Evolutionary conservation across 768 basidiomycete genomes (phyloP), one percentile per base, ranked within the genome.

Genomic region (Hygrocybe coccinea): DNA sequence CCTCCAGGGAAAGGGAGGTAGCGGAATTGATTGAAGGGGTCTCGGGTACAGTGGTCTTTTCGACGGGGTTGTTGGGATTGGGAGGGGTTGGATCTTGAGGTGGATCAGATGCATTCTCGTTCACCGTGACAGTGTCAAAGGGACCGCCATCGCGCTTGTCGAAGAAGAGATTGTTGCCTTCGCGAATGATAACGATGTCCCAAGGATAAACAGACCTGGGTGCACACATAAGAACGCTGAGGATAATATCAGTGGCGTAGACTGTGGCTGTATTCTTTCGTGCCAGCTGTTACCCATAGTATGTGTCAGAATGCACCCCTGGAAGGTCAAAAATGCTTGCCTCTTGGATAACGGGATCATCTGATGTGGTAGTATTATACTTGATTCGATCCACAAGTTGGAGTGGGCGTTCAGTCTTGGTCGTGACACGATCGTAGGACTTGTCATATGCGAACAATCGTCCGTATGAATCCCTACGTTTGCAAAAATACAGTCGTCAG

Each of bases 131-230:
- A 36, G 89, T 95, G 71, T 99, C 93, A 65, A 97, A 97, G 2
- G 95, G 91, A 54, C 95, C 95, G 14, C 94, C 95, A 68, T 94
- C 91, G 56, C 97, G 89, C 74, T 98, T 98, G 79, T 99, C 97
- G 60, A 99, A 83, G 79, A 89, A 98, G 8, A 99, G 74, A 67
- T 86, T 90, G 75, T 93, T 86, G 39, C 93, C 95, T 67, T 97
- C 93, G 29, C 92, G 87, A 29, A 91, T 79, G 62, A 98, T 88
- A 59, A 99, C 89, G 52, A 99, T 94, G 67, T 99, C 97, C 97
- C 97, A 99, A 4, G 95, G 95, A 72, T 97, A 94, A 56, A 95
- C 92, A 11, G 93, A 94, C 62, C 97, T 81, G 9, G 94, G 86
- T 7, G 95, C 90, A 60, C 89, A 91, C 97, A 99, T 99, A 60